Conservation (phyloP, 2,329 filamentous ascomycete species). For the Aspergillus sp. region DNA sequence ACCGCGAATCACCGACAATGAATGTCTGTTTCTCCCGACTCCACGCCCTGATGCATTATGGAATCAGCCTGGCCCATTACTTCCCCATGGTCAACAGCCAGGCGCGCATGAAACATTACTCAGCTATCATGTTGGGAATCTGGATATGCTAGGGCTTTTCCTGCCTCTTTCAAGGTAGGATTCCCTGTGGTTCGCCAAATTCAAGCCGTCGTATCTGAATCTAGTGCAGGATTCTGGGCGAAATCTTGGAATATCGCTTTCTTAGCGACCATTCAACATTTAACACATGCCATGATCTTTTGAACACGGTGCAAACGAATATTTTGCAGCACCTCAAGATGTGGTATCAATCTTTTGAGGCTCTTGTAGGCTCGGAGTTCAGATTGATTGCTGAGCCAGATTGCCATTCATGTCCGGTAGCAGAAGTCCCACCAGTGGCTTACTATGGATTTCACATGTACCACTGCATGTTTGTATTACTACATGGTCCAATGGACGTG, state of each 20-base stretch:
- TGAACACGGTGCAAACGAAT: not conserved
- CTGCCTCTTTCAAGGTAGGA: not conserved
- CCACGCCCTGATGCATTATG: not conserved
- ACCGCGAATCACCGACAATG: constrained; percentile 1
- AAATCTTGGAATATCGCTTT: constrained; percentile 1
- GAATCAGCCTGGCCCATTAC: not conserved
- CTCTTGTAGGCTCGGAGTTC: not conserved
- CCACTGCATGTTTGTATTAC: constrained; percentile 5
- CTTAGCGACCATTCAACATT: constrained; percentile 6
- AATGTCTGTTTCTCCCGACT: not conserved
- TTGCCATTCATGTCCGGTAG: not conserved
- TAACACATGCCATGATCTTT: not conserved
- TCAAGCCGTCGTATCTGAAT: not conserved
- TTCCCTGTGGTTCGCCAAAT: not conserved
- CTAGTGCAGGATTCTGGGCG: not conserved
- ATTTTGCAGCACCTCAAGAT: not conserved
- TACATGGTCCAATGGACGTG: constrained; percentile 5
- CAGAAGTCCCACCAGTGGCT: not conserved
- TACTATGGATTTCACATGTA: constrained; percentile 9
- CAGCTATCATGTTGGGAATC: not conserved
- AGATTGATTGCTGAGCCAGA: not conserved
- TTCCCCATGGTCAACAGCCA: not conserved
- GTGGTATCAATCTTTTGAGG: not conserved
- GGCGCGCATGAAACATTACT: not conserved
- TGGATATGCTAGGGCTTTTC: constrained; percentile 2